These are phyloP conservation scores for Vigna unguiculata DNA, from an alignment of 306 rosid genomes.

Conservation along the genomic window DNA sequence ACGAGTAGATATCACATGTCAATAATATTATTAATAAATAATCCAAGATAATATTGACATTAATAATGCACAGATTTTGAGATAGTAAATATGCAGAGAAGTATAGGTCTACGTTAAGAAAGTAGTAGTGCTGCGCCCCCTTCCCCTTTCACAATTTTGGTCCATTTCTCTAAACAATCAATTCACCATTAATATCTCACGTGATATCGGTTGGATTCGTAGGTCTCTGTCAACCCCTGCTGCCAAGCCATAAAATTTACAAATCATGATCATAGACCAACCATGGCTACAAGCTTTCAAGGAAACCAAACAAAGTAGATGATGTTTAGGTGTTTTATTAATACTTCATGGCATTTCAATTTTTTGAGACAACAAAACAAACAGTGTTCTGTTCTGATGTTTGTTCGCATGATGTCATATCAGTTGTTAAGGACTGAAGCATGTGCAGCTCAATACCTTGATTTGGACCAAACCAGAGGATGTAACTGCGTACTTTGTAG, in stretches of 20 bases:
- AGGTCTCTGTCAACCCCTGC: slow-evolving; percentile 29
- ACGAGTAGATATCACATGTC: no score
- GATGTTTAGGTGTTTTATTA: background rate
- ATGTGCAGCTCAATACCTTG: background rate
- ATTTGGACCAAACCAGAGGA: background rate
- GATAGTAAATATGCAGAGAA: background rate
- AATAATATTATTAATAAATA: no score
- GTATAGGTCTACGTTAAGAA: slow-evolving; percentile 22
- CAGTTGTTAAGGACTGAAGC: background rate
- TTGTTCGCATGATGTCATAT: background rate
- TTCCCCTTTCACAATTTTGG: background rate
- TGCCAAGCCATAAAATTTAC: slow-evolving; percentile 3
- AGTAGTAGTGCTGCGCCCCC: background rate
- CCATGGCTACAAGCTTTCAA: background rate
- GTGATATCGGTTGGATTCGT: slow-evolving; percentile 25
- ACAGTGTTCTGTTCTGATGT: no score
- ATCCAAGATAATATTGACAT: background rate
- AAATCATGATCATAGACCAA: slow-evolving; percentile 13
- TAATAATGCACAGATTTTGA: background rate
- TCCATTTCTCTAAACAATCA: slow-evolving; percentile 29
- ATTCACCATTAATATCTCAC: slow-evolving; percentile 44
- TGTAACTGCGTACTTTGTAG: background rate
- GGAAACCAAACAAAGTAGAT: slow-evolving; percentile 9
- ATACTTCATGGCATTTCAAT: background rate
- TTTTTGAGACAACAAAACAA: background rate